Evolutionary conservation across 306 rosid genomes (phyloP).

Genomic region (Geum urbanum): DNA sequence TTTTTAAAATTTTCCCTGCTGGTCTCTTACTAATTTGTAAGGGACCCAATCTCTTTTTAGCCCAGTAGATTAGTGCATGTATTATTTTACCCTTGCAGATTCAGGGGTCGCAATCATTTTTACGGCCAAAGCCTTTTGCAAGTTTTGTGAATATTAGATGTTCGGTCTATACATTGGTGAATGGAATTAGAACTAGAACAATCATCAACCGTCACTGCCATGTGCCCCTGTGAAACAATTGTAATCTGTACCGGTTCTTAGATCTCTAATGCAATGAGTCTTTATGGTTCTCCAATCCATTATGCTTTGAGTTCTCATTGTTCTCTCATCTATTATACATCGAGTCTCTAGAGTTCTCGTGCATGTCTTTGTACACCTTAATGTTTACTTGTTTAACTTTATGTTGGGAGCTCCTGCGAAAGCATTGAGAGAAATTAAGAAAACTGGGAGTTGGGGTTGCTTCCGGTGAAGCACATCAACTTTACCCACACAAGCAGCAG

Average conservation of each 20-base stretch:
- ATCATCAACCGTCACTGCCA: constrained; percentile 31
- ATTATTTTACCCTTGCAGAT: constrained; percentile 45
- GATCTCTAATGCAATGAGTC: constrained; percentile 35
- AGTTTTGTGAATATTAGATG: constrained; percentile 77
- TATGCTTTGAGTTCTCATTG: not conserved
- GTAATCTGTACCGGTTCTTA: constrained; percentile 36
- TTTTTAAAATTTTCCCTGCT: constrained; percentile 19
- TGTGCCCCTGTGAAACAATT: constrained; percentile 30
- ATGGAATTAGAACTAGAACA: constrained; percentile 25
- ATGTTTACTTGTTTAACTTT: not conserved
- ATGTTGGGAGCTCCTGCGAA: not conserved
- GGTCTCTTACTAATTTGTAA: constrained; percentile 46
- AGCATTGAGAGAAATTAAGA: not conserved
- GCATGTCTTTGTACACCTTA: not conserved
- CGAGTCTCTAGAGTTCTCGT: constrained; percentile 11
- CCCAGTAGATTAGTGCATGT: constrained; percentile 73
- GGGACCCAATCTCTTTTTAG: constrained; percentile 46
- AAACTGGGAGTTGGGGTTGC: not conserved
- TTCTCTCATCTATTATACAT: constrained; percentile 40
- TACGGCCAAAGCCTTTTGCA: constrained; percentile 67
- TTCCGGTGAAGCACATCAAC: not conserved
- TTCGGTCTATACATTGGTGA: constrained; percentile 42
- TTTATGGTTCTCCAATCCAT: constrained; percentile 19
- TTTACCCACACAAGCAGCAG: no score
- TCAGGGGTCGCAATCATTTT: constrained; percentile 65